Evolutionary conservation across 257 asterid genomes (phyloP).

Genomic region (Ocimum tenuiflorum): DNA sequence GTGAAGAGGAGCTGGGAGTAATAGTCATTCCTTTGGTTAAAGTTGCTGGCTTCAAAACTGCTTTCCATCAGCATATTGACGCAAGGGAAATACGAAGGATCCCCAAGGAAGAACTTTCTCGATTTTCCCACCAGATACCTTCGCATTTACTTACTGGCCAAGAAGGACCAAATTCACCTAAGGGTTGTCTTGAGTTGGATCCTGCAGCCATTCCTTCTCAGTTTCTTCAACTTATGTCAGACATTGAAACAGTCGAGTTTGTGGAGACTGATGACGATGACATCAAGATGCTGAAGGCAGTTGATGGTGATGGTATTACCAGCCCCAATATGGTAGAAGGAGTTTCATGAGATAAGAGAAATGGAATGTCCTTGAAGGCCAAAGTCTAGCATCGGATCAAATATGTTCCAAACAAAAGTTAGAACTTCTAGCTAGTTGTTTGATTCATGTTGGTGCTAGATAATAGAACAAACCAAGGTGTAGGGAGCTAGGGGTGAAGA

Average conservation of each 20-base stretch:
- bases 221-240: conserved; percentile 44
- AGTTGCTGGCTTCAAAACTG: conserved; percentile 55
- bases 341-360: conserved; percentile 22
- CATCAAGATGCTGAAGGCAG: conserved; percentile 24
- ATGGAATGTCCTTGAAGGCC: not conserved
- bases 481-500: not conserved
- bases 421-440: not conserved
- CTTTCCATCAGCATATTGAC: conserved; percentile 50
- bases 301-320: conserved; percentile 21
- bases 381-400: not conserved
- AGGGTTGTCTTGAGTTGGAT: conserved; percentile 56
- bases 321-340: conserved; percentile 20
- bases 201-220: conserved; percentile 58
- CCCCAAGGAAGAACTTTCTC: conserved; percentile 52
- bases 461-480: not conserved
- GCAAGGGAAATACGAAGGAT: conserved; percentile 46
- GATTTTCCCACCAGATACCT: conserved; percentile 72
- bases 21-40: conserved; percentile 54
- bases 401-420: not conserved
- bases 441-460: not conserved
- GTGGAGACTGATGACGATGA: conserved; percentile 29
- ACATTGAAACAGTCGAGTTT: conserved; percentile 28
- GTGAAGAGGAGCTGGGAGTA: conserved; percentile 52
- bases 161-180: conserved; percentile 36
- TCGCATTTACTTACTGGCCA: conserved; percentile 41